Percentiles rank a stretch among this genome's conserved stretches.
These are phyloP conservation scores for Alnus glutinosa DNA, from an alignment of 306 rosid species.

Conservation along the genomic window DNA sequence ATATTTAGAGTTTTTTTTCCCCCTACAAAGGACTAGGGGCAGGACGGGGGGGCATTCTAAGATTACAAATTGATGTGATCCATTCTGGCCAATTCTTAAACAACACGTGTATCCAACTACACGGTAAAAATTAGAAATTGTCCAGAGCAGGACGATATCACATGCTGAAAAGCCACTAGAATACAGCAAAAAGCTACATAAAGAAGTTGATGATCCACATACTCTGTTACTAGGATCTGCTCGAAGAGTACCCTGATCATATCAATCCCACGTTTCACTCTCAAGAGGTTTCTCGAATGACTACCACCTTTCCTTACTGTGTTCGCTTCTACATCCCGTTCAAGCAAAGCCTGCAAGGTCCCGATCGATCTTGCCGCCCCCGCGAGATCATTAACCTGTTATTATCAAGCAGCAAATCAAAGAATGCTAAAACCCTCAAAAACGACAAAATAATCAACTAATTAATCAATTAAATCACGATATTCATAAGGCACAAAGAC, in stretches of 20 bases:
- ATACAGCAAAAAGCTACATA: background rate
- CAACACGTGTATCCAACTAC: background rate
- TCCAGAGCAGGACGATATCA: background rate
- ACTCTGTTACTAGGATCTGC: slow-evolving; percentile 68
- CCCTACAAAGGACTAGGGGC: too few species aligned
- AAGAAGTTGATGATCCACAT: slow-evolving; percentile 30
- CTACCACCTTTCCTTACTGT: slow-evolving; percentile 67
- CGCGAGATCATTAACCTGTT: slow-evolving; percentile 73
- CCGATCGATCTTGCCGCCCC: slow-evolving; percentile 72
- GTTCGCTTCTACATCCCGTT: slow-evolving; percentile 54
- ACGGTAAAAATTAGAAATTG: background rate
- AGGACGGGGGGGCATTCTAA: too few species aligned
- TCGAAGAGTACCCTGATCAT: slow-evolving; percentile 87
- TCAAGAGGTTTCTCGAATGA: slow-evolving; percentile 84
- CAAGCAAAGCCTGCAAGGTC: slow-evolving; percentile 64
- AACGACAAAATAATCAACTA: background rate
- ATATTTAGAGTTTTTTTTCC: too few species aligned
- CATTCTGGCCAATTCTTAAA: background rate
- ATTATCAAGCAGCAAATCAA: slow-evolving; percentile 23
- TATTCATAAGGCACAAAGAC: background rate
- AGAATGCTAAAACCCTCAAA: background rate
- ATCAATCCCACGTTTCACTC: slow-evolving; percentile 90
- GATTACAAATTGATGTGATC: too few species aligned
- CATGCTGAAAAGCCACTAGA: background rate
- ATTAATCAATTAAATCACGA: background rate